Conservation (phyloP, 164 flowering plant species). For the Nelumbo lutea region DNA sequence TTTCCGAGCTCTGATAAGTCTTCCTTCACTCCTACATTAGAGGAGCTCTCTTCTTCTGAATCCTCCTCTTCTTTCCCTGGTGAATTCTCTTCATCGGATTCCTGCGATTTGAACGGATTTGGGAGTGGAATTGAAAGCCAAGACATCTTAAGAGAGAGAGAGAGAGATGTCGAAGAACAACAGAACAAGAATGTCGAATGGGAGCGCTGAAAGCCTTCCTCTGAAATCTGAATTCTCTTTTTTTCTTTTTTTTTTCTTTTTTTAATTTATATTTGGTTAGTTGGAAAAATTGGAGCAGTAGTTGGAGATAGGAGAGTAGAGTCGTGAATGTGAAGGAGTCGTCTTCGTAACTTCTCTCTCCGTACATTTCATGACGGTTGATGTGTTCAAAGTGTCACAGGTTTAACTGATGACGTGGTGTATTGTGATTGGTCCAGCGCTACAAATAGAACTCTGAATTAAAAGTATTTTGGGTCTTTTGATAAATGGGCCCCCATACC, state of each 20-base stretch:
- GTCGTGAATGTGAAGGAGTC: too few relatives aligned
- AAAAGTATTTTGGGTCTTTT: too few relatives aligned
- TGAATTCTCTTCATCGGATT: conserved; percentile 10
- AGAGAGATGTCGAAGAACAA: neutral
- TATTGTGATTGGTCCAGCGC: too few relatives aligned
- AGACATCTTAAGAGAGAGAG: conserved; percentile 27
- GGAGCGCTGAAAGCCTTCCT: neutral
- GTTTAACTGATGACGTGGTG: too few relatives aligned
- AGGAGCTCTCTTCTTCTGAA: conserved; percentile 5
- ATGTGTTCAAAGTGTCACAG: too few relatives aligned
- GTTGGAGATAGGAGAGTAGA: too few relatives aligned
- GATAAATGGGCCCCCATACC: too few relatives aligned
- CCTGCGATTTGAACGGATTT: conserved; percentile 36
- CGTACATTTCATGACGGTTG: too few relatives aligned
- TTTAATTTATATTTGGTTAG: neutral
- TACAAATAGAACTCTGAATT: too few relatives aligned
- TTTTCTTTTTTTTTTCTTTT: conserved; percentile 9
- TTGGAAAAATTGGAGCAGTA: too few relatives aligned
- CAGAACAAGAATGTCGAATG: neutral
- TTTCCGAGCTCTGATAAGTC: conserved; percentile 43
- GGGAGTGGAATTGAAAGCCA: conserved; percentile 39
- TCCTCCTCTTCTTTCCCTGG: neutral
- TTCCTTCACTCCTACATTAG: conserved; percentile 30
- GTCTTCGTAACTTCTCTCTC: too few relatives aligned
- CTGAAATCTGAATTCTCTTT: neutral